Base-by-base conservation (phyloP, 345 rosid species). In the Arabis hirsuta region DNA sequence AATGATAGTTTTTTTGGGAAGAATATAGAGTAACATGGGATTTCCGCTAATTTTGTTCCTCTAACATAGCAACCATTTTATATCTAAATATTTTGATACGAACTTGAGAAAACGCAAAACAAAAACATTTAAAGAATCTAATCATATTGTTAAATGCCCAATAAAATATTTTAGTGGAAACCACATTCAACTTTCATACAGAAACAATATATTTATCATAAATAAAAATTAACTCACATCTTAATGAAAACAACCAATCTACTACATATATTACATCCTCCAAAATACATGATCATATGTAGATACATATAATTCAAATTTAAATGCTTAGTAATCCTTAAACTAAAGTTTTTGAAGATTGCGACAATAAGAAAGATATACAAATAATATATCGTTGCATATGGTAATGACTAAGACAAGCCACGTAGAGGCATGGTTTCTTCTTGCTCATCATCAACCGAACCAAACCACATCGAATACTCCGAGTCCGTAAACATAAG, bases 341-440 rank as follows among this genome's bases (percentile, higher is more conserved):
- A 7, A 45, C 39, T 8, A 46, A 27, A 54, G 55, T 32, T 54
- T 54, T 12, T 0, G 12, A 4, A 34, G 48, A 45, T 44, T 22
- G 39, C 41, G 29, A 54, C 55, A 24, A 54, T 32, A 43, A 42
- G 24, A 19, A 43, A 9, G 12, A 42, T 32, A 43, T 13, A 34
- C 50, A 61, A 24, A 16, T 60, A 53, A 65, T 48, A 47, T 11
- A 29, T 14, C 5, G 9, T 12, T 34, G 46, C 55, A 45, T 57
- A 47, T 65, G 19, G 39, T 24, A 22, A 58, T 43, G 36, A 50
- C 42, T 75, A 62, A 69, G 38, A 69, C 27, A 65, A 69, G 20
- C 66, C 61, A 69, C 75, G 75, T 62, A 50, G 51, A 48, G 26
- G 66, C 67, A 70, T 58, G 50, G 66, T 58, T 48, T 59, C 66